Base-by-base conservation (phyloP, 306 rosid genomes). In the Cucumis hystrix region DNA sequence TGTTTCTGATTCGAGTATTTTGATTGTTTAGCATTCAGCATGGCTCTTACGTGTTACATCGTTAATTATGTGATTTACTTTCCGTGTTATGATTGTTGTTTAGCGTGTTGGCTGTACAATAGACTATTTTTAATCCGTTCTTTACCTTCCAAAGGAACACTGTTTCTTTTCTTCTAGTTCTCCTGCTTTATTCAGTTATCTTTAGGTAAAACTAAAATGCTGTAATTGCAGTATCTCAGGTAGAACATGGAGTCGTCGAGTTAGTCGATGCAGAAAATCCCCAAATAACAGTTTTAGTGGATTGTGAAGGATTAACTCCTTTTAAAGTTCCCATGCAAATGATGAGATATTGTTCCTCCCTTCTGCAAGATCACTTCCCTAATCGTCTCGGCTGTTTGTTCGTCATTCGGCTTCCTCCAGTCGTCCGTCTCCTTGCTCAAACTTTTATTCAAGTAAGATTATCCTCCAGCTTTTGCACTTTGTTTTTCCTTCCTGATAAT, bases 281-380 rank as follows among this genome's bases (percentile, higher is more conserved):
- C 52, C 89, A 88, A 66, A 89, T 95, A 77, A 88, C 97, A 59
- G 99, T 95, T 37, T 82, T 95, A 83, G 96, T 95, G 83, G 99
- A 95, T 82, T 95, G 99, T 80, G 96, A 90, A 79, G 97, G 99
- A 78, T 83, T 95, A 80, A 83, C 99, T 82, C 93, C 99, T 7
- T 81, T 95, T 84, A 90, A 74, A 88, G 65, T 92, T 80, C 99
- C 99, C 67, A 90, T 92, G 97, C 88, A 95, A 79, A 77, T 88
- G 82, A 3, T 95, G 91, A 88, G 92, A 86, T 85, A 89, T 40
- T 95, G 97, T 85, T 90, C 97, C 68, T 77, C 96, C 81, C 83
- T 92, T 80, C 86, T 95, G 86, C 97, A 92, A 92, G 96, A 92
- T 85, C 92, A 95, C 87, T 92, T 92, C 78, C 99, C 99, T 28